A percentile compares a stretch with the other conserved stretches of the same genome.
Conservation (phyloP, 768 basidiomycete species). For the Suillus fuscotomentosus region DNA sequence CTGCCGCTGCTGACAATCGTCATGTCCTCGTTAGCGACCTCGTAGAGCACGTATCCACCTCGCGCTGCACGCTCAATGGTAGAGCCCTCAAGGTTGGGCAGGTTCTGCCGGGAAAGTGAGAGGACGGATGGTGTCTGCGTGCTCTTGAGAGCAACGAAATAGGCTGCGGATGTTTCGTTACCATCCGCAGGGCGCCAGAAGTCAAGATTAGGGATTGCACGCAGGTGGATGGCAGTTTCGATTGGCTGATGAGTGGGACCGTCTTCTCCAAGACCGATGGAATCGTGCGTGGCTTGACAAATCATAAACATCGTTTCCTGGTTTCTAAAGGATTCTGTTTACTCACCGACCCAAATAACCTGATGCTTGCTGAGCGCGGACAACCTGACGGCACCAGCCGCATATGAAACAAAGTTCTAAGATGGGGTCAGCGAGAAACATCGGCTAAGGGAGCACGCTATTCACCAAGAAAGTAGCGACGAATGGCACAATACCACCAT, state of each 20-base stretch:
- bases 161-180: constrained; percentile 95
- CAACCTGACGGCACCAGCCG: constrained; percentile 88
- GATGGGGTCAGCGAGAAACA: constrained; percentile 11
- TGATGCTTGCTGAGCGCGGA: constrained; percentile 87
- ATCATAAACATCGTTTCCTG: background rate
- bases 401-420: constrained; percentile 92
- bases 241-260: constrained; percentile 96
- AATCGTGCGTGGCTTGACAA: constrained; percentile 83
- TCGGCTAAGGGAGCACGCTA: constrained; percentile 5
- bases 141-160: constrained; percentile 75
- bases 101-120: constrained; percentile 84
- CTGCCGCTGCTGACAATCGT: constrained; percentile 89
- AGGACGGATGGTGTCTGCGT: constrained; percentile 79
- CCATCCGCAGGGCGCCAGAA: constrained; percentile 96
- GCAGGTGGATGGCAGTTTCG: constrained; percentile 83
- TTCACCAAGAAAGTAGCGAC: constrained; percentile 87
- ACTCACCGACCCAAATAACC: constrained; percentile 90
- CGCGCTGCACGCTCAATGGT: constrained; percentile 78
- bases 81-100: constrained; percentile 89
- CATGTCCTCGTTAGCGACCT: constrained; percentile 76
- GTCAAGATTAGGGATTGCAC: constrained; percentile 87
- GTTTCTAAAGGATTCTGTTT: background rate
- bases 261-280: constrained; percentile 90
- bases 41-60: constrained; percentile 90
- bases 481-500: constrained; percentile 90